Conservation (phyloP, 257 asterid species). For the Salvia splendens region DNA sequence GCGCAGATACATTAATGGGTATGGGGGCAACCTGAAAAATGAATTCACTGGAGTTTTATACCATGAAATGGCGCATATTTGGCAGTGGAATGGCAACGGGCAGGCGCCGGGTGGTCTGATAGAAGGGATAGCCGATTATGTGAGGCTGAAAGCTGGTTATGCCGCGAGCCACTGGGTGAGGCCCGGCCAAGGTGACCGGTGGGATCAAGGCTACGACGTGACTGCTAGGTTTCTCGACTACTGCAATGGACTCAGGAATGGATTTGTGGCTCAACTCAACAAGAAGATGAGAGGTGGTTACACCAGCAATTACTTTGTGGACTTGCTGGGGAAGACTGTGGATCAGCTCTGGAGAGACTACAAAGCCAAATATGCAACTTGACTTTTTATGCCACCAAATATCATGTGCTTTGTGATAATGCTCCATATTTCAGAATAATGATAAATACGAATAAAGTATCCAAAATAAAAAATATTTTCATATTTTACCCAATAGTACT, state of each 20-base stretch:
- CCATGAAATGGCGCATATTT: slow-evolving; percentile 64
- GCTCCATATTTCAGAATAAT: no score
- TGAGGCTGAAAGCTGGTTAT: slow-evolving; percentile 40
- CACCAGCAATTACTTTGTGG: slow-evolving; percentile 33
- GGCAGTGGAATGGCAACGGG: slow-evolving; percentile 72
- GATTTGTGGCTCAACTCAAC: background rate
- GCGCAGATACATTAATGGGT: slow-evolving; percentile 45
- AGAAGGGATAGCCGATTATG: slow-evolving; percentile 57
- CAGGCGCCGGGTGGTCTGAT: slow-evolving; percentile 51
- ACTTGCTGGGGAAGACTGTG: slow-evolving; percentile 40
- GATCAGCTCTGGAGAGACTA: slow-evolving; percentile 51
- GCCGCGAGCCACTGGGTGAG: slow-evolving; percentile 28
- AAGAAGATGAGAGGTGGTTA: background rate
- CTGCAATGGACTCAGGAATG: background rate
- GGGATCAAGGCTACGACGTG: slow-evolving; percentile 51
- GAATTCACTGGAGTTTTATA: slow-evolving; percentile 58
- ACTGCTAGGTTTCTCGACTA: slow-evolving; percentile 30
- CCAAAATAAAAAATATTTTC: no score
- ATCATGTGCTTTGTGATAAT: no score
- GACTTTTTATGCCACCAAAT: background rate
- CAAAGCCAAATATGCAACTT: slow-evolving; percentile 34
- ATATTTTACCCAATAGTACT: no score
- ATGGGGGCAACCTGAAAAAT: slow-evolving; percentile 41
- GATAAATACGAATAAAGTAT: no score
- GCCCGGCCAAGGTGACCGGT: slow-evolving; percentile 42